These are phyloP conservation scores for Clonostachys rhizophaga DNA, from an alignment of 2,329 filamentous ascomycete species.

Conservation along the genomic window DNA sequence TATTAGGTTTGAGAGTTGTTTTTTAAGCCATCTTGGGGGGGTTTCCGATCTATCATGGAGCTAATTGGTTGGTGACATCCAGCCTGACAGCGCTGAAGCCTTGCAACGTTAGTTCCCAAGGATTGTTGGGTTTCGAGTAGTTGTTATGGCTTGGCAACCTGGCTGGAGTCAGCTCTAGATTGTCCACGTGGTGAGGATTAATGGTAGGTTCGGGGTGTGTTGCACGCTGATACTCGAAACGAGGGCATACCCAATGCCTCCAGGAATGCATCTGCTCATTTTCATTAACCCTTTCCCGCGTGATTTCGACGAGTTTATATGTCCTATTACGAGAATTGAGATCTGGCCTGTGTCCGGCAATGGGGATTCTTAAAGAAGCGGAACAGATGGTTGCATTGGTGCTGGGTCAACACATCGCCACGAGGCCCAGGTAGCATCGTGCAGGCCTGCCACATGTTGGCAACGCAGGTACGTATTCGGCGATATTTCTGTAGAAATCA, in stretches of 20 bases:
- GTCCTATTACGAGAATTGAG: conserved; percentile 47
- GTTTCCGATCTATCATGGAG: too few relatives aligned
- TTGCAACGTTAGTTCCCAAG: conserved; percentile 4
- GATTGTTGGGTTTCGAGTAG: conserved; percentile 7
- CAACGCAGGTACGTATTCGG: too few relatives aligned
- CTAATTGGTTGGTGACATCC: conserved; percentile 26
- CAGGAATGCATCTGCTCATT: conserved; percentile 48
- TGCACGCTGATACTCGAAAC: conserved; percentile 38
- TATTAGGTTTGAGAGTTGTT: too few relatives aligned
- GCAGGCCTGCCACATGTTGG: too few relatives aligned
- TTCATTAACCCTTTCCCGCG: not conserved
- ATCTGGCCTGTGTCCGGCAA: conserved; percentile 22
- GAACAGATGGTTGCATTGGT: conserved; percentile 1
- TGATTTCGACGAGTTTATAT: conserved; percentile 6
- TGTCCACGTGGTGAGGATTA: too few relatives aligned
- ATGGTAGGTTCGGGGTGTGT: too few relatives aligned
- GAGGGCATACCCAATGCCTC: conserved; percentile 39
- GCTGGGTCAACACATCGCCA: too few relatives aligned
- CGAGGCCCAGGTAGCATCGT: too few relatives aligned
- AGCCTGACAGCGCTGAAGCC: conserved; percentile 20
- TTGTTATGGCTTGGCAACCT: conserved; percentile 8
- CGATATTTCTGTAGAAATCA: too few relatives aligned
- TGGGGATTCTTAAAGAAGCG: too few relatives aligned
- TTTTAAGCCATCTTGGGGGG: too few relatives aligned
- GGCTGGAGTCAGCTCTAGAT: too few relatives aligned